Evolutionary conservation across 2,329 filamentous ascomycete genomes (phyloP), one percentile per base, ranked within the genome.

Genomic region (Acrocalymma vagum): DNA sequence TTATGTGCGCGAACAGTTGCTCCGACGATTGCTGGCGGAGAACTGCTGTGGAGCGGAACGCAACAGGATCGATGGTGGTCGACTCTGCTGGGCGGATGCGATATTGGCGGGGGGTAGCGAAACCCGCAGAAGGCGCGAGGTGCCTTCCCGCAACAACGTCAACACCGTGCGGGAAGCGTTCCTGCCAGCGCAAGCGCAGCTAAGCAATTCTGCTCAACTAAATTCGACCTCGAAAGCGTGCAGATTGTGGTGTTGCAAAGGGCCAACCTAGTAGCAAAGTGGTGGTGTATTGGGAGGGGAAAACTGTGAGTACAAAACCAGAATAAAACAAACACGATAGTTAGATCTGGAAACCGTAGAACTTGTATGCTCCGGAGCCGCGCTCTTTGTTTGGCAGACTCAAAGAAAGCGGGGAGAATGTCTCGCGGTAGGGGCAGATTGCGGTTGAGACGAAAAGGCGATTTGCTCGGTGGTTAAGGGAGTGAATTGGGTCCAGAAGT

Each of bases 111-210:
- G 15, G 34, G 29, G 11, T 13, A 17, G 21, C 23, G 13, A 32
- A 31, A 29, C 38, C 31, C 31, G 44, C 40, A 30, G 45, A 34
- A 34, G 39, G 39, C 36, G 37, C 27, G 48, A 56, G 54, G 62
- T 60, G 54, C 52, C 57, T 58, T 62, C 53, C 62, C 60, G 58
- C 48, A 18, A 48, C 45, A 45, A 52, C 37, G 38, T 49, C 41
- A 42, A 47, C 44, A n/a, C 25, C 33, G 49, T 40, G 39, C 41
- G 39, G 25, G 35, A 36, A 31, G 42, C 44, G 47, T 48, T 45
- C 53, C 48, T 51, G 47, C 42, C 42, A 46, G 39, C 28, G 39
- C 42, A 45, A 42, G 38, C 41, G 32, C 36, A 17, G 29, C 43
- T 48, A 50, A 47, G 38, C 38, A 47, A 34, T 30, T 34, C 28